Conservation (phyloP, 768 basidiomycete genomes). For the Crepidotus variabilis region DNA sequence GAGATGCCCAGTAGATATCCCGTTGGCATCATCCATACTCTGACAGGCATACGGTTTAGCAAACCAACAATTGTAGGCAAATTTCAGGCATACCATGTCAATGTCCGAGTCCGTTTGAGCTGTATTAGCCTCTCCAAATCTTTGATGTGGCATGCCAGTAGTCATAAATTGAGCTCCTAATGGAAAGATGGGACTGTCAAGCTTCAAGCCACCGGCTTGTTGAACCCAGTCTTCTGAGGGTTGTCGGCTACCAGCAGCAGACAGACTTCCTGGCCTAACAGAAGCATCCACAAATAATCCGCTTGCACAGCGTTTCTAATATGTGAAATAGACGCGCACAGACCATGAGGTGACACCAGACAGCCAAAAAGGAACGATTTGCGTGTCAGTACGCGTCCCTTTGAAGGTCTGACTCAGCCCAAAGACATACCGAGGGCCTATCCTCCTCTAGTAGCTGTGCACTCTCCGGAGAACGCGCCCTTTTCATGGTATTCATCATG, state of each 20-base stretch:
- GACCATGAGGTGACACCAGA: conserved; percentile 1
- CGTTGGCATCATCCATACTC: too few relatives aligned
- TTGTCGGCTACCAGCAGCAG: conserved; percentile 31
- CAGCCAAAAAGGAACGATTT: not conserved
- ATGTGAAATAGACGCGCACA: not conserved
- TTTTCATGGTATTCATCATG: conserved; percentile 32
- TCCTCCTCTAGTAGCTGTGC: conserved; percentile 34
- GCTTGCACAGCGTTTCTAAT: conserved; percentile 52
- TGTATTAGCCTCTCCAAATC: conserved; percentile 9
- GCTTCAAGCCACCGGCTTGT: conserved; percentile 64
- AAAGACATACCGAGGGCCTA: conserved; percentile 48
- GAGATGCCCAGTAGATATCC: too few relatives aligned
- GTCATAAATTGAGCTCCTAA: conserved; percentile 1
- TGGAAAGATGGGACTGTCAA: conserved; percentile 45
- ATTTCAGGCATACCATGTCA: conserved; percentile 46
- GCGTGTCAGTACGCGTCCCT: not conserved
- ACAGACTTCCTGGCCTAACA: conserved; percentile 5
- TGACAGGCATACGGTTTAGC: too few relatives aligned
- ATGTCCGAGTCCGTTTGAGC: conserved; percentile 31
- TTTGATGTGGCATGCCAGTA: not conserved
- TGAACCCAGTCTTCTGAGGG: conserved; percentile 73
- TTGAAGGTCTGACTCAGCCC: not conserved
- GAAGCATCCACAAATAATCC: conserved; percentile 7
- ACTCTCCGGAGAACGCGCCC: conserved; percentile 58
- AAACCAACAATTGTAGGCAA: not conserved